phyloP scores from a whole-genome alignment of 2,329 filamentous ascomycete species.

The Pseudopyricularia javanii region DNA sequence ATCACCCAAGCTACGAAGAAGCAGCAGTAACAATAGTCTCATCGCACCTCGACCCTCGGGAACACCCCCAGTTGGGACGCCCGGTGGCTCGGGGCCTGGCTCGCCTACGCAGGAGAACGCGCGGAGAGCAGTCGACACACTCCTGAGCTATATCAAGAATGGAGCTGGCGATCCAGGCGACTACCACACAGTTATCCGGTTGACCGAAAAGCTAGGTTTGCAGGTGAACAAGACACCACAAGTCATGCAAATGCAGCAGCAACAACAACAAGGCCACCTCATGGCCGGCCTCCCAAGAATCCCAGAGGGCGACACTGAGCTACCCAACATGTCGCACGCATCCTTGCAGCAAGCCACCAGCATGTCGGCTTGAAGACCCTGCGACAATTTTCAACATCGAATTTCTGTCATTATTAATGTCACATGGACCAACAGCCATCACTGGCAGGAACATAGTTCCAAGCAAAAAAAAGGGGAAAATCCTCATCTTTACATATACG shows the following conservation, averaged over 20 bases:
- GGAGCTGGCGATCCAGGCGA: conserved; percentile 66
- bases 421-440: background rate
- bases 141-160: conserved; percentile 71
- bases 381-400: background rate
- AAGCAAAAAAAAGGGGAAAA: too few relatives aligned
- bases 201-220: conserved; percentile 77
- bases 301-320: conserved; percentile 43
- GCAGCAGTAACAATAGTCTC: conserved; percentile 37
- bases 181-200: conserved; percentile 62
- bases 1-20: conserved; percentile 33
- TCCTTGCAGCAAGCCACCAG: conserved; percentile 16
- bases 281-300: conserved; percentile 42
- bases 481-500: background rate
- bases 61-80: conserved; percentile 18
- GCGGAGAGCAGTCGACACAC: conserved; percentile 64
- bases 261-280: conserved; percentile 14
- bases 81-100: conserved; percentile 43
- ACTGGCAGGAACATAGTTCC: background rate
- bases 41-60: conserved; percentile 13
- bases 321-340: conserved; percentile 22
- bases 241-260: conserved; percentile 6
- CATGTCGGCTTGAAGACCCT: conserved; percentile 14
- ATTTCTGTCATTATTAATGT: background rate
- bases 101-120: conserved; percentile 80
- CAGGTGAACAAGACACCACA: conserved; percentile 29